Evolutionary conservation across 2,329 filamentous ascomycete genomes (phyloP).

Genomic region (Epichloe scottii): DNA sequence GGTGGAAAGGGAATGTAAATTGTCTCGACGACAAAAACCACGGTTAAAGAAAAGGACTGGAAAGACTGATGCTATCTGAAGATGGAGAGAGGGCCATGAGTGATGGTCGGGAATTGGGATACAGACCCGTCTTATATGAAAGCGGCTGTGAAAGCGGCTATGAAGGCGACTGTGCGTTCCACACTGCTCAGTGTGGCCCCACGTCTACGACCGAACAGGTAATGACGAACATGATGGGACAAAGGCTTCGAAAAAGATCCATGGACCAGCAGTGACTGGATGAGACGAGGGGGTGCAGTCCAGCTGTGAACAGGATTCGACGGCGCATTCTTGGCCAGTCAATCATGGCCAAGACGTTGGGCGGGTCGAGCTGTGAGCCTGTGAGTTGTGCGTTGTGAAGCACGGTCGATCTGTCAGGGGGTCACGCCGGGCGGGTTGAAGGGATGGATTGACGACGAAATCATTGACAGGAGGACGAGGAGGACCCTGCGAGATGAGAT

Average conservation of each 20-base stretch:
- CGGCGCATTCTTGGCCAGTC: neutral
- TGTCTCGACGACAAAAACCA: constrained; percentile 19
- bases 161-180: neutral
- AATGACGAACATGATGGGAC: no score
- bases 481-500: no score
- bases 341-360: neutral
- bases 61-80: constrained; percentile 5
- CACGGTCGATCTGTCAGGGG: neutral
- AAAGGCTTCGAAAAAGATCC: neutral
- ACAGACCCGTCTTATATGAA: constrained; percentile 7
- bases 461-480: no score
- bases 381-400: neutral
- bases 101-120: neutral
- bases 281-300: neutral
- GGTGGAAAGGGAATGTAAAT: constrained; percentile 15
- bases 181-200: neutral
- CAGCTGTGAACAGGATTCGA: neutral
- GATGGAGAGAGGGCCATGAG: constrained; percentile 2
- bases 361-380: no score
- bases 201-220: no score
- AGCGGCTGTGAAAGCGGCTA: neutral
- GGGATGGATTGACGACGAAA: neutral
- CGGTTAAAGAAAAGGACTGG: constrained; percentile 8
- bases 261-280: neutral
- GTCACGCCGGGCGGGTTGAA: no score